A percentile compares a stretch with the other conserved stretches of the same genome.
These are phyloP conservation scores for Mucor mucedo DNA, from an alignment of 371 early-diverging fungal species.

Conservation along the genomic window DNA sequence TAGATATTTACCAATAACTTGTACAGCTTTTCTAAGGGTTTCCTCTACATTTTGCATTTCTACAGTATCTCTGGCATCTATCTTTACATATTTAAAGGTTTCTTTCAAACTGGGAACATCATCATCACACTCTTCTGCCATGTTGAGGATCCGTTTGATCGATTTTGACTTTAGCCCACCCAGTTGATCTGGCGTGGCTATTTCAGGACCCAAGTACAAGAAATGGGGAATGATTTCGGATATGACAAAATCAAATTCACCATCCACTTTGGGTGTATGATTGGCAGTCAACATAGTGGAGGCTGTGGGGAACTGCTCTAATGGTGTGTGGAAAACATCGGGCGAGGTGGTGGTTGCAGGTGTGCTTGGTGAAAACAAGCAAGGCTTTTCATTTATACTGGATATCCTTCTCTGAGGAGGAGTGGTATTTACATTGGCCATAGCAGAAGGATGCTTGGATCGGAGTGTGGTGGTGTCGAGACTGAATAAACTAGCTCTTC, in stretches of 20 bases:
- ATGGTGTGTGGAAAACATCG: constrained; percentile 16
- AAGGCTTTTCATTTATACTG: constrained; percentile 33
- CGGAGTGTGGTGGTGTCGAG: constrained; percentile 42
- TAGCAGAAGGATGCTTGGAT: neutral
- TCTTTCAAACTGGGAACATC: constrained; percentile 55
- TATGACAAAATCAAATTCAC: constrained; percentile 51
- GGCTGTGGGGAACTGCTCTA: constrained; percentile 3
- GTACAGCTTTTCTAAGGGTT: constrained; percentile 55
- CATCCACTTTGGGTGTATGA: constrained; percentile 31
- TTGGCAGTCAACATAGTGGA: neutral
- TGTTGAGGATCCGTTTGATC: constrained; percentile 60
- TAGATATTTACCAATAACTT: constrained; percentile 56
- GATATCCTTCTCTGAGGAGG: too few species aligned
- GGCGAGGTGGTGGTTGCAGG: neutral
- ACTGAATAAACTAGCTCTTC: constrained; percentile 49
- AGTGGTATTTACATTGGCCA: neutral
- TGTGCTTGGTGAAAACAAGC: neutral
- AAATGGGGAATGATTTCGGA: constrained; percentile 64
- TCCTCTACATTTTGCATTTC: constrained; percentile 62
- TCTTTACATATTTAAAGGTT: constrained; percentile 51
- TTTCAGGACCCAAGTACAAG: constrained; percentile 67
- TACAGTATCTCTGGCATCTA: constrained; percentile 65
- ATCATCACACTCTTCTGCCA: constrained; percentile 73
- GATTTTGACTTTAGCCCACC: constrained; percentile 41
- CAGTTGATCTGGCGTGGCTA: constrained; percentile 48